phyloP scores from a whole-genome alignment of 805 yeast genomes.

The Hanseniaspora clermontiae region DNA sequence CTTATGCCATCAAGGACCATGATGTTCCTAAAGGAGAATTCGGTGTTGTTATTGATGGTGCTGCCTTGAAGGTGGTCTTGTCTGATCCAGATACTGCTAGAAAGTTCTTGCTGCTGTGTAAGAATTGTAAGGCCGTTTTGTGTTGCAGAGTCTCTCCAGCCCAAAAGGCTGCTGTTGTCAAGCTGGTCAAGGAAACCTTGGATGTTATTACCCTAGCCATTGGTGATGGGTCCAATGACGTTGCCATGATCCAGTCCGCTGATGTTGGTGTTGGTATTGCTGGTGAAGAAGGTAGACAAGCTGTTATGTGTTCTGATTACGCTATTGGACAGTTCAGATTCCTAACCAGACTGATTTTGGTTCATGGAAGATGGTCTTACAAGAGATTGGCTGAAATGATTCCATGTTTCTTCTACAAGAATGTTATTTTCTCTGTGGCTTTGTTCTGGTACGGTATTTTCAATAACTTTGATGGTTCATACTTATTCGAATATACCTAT shows the following conservation, averaged over 20 bases:
- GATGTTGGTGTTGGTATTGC: slow-evolving; percentile 83
- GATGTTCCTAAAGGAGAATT: slow-evolving; percentile 53
- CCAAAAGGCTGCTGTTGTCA: slow-evolving; percentile 75
- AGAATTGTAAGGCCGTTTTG: slow-evolving; percentile 67
- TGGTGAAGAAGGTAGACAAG: slow-evolving; percentile 85
- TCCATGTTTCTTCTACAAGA: slow-evolving; percentile 69
- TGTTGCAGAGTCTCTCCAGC: slow-evolving; percentile 86
- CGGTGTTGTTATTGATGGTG: slow-evolving; percentile 73
- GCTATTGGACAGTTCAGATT: slow-evolving; percentile 76
- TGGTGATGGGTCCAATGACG: slow-evolving; percentile 85
- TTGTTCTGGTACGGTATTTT: slow-evolving; percentile 71
- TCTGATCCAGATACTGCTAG: slow-evolving; percentile 33
- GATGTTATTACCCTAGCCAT: slow-evolving; percentile 77
- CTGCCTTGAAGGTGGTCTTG: slow-evolving; percentile 49
- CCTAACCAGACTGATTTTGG: slow-evolving; percentile 50
- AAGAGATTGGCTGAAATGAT: slow-evolving; percentile 73
- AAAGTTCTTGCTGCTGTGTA: slow-evolving; percentile 59
- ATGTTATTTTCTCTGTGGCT: slow-evolving; percentile 60
- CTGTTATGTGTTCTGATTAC: slow-evolving; percentile 78
- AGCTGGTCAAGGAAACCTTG: slow-evolving; percentile 56
- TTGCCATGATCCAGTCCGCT: slow-evolving; percentile 82
- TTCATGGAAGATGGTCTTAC: slow-evolving; percentile 82
- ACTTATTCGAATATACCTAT: slow-evolving; percentile 64
- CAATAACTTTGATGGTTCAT: slow-evolving; percentile 66
- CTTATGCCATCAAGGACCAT: slow-evolving; percentile 43